Conservation (phyloP, 306 rosid genomes). For the Urtica urens region DNA sequence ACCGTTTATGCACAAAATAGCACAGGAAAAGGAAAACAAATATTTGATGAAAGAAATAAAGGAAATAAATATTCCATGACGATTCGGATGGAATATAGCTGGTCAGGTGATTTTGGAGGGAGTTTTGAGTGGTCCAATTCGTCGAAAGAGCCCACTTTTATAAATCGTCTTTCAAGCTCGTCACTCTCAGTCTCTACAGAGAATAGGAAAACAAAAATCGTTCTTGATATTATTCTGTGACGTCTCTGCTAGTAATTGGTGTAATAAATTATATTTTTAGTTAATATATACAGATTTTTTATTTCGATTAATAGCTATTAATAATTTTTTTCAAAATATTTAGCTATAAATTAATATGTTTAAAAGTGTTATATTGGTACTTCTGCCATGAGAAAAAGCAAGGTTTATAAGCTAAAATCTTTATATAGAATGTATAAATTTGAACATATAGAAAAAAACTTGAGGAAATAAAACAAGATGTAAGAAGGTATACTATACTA, state of each 20-base stretch:
- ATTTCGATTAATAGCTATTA: no score
- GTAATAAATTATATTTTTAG: no score
- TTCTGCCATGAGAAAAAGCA: no score
- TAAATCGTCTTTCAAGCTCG: conserved; percentile 18
- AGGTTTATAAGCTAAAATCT: no score
- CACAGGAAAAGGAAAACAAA: conserved; percentile 4
- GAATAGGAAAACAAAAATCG: not conserved
- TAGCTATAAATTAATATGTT: no score
- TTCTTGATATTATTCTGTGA: no score
- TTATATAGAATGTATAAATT: not conserved
- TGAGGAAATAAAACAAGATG: not conserved
- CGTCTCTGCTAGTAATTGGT: no score
- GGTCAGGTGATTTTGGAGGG: conserved; percentile 33
- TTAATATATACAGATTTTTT: no score
- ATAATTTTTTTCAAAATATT: no score
- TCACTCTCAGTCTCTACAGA: conserved; percentile 18
- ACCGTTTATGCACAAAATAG: not conserved
- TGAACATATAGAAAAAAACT: not conserved
- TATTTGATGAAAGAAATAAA: not conserved
- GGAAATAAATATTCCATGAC: conserved; percentile 44
- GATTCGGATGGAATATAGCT: conserved; percentile 41
- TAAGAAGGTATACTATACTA: not conserved
- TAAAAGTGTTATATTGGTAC: not conserved
- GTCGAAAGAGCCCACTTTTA: conserved; percentile 53
- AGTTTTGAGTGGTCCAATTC: conserved; percentile 57